Evolutionary conservation across 768 basidiomycete species (phyloP).

Genomic region (Podaxis sp.): DNA sequence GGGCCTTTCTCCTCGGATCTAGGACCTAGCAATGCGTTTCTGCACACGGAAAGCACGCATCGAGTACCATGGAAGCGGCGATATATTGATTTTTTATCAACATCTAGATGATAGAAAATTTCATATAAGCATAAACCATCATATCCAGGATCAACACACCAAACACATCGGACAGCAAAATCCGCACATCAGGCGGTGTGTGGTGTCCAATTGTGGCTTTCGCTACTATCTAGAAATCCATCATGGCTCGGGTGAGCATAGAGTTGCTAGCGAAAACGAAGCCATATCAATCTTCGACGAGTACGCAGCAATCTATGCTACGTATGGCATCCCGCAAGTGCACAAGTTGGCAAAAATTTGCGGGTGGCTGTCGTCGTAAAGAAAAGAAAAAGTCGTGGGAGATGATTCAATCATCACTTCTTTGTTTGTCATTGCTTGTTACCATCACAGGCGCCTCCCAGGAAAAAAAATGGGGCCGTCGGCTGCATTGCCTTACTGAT

Average conservation of each 20-base stretch:
- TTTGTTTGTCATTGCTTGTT: conserved; percentile 7
- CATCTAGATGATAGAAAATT: neutral
- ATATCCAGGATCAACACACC: neutral
- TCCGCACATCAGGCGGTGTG: neutral
- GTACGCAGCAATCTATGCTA: neutral
- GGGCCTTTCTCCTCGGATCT: too few species aligned
- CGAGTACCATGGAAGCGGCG: too few species aligned
- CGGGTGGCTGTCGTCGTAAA: conserved; percentile 8
- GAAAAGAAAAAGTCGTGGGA: neutral
- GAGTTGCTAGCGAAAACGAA: conserved; percentile 79
- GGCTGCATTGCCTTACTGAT: too few species aligned
- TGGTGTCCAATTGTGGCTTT: conserved; percentile 45
- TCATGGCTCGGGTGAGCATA: conserved; percentile 53
- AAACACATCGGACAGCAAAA: neutral
- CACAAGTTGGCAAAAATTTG: neutral
- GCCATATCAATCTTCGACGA: conserved; percentile 54
- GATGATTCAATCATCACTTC: neutral
- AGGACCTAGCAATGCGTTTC: too few species aligned
- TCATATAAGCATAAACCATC: neutral
- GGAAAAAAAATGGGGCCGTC: too few species aligned
- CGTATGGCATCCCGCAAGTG: conserved; percentile 1
- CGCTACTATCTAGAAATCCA: conserved; percentile 78
- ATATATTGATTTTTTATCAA: neutral
- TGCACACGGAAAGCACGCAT: too few species aligned
- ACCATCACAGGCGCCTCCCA: neutral